phyloP scores from a whole-genome alignment of 139 green algal species.

The Chlamydomonas asymmetrica region DNA sequence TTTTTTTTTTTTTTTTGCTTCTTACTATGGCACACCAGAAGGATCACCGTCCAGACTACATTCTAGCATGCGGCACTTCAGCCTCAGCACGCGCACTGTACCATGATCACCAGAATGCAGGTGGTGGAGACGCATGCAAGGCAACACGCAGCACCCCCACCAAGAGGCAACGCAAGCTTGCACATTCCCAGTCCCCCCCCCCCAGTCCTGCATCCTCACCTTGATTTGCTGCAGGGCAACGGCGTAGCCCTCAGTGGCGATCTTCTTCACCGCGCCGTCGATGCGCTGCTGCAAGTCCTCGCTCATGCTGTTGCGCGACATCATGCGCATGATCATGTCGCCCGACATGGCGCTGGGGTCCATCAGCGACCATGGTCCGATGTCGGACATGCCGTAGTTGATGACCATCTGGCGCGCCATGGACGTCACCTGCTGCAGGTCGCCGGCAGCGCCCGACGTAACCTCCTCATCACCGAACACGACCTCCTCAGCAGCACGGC shows the following conservation, averaged over 20 bases:
- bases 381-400: slow-evolving; percentile 98
- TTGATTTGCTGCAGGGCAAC: slow-evolving; percentile 1
- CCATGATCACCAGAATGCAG: no score
- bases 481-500: slow-evolving; percentile 95
- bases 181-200: no score
- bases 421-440: slow-evolving; percentile 66
- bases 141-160: no score
- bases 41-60: no score
- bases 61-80: no score
- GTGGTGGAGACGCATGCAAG: no score
- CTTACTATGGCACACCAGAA: no score
- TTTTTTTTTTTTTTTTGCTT: no score
- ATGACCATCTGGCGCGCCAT: slow-evolving; percentile 98
- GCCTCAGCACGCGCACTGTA: no score
- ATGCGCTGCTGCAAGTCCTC: slow-evolving; percentile 95
- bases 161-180: no score
- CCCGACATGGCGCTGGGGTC: slow-evolving; percentile 77
- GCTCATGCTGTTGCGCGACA: slow-evolving; percentile 94
- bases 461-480: slow-evolving; percentile 96
- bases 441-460: slow-evolving; percentile 83
- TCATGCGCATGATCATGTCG: slow-evolving; percentile 99
- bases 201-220: background rate
- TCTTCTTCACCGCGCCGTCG: slow-evolving; percentile 83
- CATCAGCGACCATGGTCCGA: slow-evolving; percentile 93
- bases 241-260: slow-evolving; percentile 36